Percentiles rank a stretch among this genome's conserved stretches.
These are phyloP conservation scores for Pachyrhizus erosus DNA, from an alignment of 306 rosid species.

Conservation along the genomic window DNA sequence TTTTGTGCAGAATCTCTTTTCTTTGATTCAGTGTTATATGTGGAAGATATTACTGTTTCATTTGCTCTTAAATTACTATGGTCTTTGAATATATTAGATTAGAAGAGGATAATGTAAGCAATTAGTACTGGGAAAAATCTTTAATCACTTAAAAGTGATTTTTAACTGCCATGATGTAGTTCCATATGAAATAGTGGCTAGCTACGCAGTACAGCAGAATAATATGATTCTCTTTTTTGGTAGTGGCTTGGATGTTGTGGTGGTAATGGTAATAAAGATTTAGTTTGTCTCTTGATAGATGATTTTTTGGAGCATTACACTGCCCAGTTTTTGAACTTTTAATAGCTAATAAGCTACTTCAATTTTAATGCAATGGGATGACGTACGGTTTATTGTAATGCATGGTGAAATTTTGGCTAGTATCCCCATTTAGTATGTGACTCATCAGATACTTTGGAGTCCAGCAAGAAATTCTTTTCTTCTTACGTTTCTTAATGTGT, in stretches of 20 bases:
- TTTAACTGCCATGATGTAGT: background rate
- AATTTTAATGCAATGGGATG: slow-evolving; percentile 17
- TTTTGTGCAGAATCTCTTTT: background rate
- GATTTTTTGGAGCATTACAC: background rate
- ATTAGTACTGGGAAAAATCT: background rate
- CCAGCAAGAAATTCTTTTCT: background rate
- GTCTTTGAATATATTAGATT: background rate
- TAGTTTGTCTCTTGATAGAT: background rate
- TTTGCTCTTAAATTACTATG: background rate
- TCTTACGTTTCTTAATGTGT: background rate
- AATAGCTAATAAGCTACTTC: background rate
- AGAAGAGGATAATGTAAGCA: background rate
- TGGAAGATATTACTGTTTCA: background rate
- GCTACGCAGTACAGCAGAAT: slow-evolving; percentile 1
- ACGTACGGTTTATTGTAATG: slow-evolving; percentile 12
- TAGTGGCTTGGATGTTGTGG: slow-evolving; percentile 16
- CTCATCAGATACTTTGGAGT: slow-evolving; percentile 1
- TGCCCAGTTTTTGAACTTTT: background rate
- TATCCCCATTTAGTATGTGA: background rate
- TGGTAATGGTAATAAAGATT: background rate
- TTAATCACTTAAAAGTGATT: background rate
- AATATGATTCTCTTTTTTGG: background rate
- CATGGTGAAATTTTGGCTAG: background rate
- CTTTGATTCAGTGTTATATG: background rate
- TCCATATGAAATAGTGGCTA: background rate